Evolutionary conservation across 768 basidiomycete species (phyloP).

Genomic region (Scleroderma citrinum): DNA sequence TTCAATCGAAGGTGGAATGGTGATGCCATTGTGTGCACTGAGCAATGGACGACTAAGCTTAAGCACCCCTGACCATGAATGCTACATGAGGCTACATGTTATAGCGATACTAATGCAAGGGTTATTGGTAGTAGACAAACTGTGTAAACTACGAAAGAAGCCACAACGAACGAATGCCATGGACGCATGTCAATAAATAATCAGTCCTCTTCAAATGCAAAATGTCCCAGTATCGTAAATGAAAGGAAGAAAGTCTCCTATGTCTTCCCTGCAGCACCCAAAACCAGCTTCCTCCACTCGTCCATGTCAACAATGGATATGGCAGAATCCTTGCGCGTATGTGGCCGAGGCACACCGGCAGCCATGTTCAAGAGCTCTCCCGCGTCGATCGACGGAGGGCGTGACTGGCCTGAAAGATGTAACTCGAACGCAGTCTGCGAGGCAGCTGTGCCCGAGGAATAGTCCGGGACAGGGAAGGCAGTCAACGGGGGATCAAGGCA

Average conservation of each 20-base stretch:
- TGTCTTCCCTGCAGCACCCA: slow-evolving; percentile 9
- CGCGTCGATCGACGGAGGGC: background rate
- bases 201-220: background rate
- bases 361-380: slow-evolving; percentile 3
- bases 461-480: slow-evolving; percentile 4
- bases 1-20: slow-evolving; percentile 9
- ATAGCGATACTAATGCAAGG: background rate
- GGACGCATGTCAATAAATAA: no score
- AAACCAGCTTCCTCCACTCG: slow-evolving; percentile 11
- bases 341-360: background rate
- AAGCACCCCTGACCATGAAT: no score
- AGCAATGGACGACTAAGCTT: background rate
- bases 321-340: slow-evolving; percentile 7
- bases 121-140: background rate
- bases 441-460: background rate
- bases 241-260: background rate
- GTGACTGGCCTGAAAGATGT: slow-evolving; percentile 5
- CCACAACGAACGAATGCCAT: no score
- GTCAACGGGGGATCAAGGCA: slow-evolving; percentile 4
- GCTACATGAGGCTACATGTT: background rate
- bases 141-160: no score
- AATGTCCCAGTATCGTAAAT: background rate
- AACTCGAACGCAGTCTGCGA: slow-evolving; percentile 4
- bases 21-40: slow-evolving; percentile 1
- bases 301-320: slow-evolving; percentile 8